Conservation (phyloP, 192 early-diverging fungal genomes). For the Coemansia sp. region DNA sequence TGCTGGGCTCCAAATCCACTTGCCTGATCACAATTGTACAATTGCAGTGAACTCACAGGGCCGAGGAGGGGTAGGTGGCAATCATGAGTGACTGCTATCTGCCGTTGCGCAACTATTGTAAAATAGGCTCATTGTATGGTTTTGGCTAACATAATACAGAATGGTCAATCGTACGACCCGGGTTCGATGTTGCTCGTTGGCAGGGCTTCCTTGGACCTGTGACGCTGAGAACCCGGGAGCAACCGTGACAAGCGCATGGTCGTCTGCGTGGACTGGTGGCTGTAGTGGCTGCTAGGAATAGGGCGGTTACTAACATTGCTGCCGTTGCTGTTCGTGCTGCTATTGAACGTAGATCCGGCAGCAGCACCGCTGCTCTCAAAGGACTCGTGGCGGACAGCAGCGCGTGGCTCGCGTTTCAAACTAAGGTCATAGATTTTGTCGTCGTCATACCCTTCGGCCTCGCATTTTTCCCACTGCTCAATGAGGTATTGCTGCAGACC, state of each 20-base stretch:
- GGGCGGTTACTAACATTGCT: not conserved
- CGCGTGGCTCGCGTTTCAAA: conserved; percentile 40
- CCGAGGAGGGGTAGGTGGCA: not conserved
- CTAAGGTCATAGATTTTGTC: conserved; percentile 48
- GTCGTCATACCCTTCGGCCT: conserved; percentile 38
- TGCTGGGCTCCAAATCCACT: no score
- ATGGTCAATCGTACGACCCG: no score
- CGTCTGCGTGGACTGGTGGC: conserved; percentile 11
- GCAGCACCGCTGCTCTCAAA: not conserved
- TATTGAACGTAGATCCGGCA: not conserved
- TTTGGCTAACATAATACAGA: no score
- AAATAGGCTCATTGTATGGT: not conserved
- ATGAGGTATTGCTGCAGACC: conserved; percentile 50
- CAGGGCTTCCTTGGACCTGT: not conserved
- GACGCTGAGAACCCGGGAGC: conserved; percentile 18
- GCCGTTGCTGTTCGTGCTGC: not conserved
- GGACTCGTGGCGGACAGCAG: not conserved
- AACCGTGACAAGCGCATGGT: conserved; percentile 22
- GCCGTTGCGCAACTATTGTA: not conserved
- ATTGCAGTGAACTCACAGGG: not conserved
- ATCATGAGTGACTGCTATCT: not conserved
- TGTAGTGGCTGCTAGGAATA: not conserved
- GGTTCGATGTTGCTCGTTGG: not conserved
- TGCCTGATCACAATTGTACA: not conserved
- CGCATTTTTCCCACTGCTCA: conserved; percentile 43